phyloP scores from a whole-genome alignment of 2,329 filamentous ascomycete species.

The Penicillium sp. region DNA sequence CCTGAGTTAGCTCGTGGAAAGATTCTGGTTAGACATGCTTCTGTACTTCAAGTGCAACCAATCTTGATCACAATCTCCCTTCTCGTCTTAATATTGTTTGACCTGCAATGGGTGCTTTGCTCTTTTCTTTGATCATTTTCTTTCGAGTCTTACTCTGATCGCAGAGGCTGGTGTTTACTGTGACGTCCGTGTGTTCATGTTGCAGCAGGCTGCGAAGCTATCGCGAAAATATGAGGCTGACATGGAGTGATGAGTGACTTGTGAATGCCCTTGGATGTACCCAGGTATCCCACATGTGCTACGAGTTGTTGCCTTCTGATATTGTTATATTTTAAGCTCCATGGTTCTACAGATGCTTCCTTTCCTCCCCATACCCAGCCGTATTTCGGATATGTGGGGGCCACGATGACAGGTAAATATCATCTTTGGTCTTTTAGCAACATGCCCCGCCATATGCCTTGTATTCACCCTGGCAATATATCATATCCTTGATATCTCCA shows the following conservation, averaged over 20 bases:
- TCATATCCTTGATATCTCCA: background rate
- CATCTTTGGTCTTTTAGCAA: background rate
- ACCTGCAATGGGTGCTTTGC: background rate
- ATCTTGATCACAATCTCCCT: background rate
- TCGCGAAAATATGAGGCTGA: background rate
- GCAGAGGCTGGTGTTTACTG: background rate
- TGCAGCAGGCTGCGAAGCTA: background rate
- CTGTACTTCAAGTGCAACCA: constrained; percentile 12
- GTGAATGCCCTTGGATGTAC: background rate
- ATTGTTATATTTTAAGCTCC: background rate
- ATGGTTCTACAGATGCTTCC: background rate
- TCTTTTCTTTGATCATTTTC: background rate
- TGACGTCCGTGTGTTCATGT: background rate
- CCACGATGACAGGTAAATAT: background rate
- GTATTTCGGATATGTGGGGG: background rate
- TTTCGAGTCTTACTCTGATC: background rate
- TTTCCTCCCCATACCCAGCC: background rate
- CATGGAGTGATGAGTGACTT: background rate
- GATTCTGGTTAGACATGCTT: constrained; percentile 5
- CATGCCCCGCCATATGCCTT: background rate
- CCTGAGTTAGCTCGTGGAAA: background rate
- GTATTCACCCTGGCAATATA: background rate
- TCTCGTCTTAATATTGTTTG: background rate
- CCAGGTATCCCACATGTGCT: background rate
- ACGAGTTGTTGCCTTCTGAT: background rate